Evolutionary conservation across 1,139 yeast species (phyloP).

Genomic region (Yamadazyma dushanensis): DNA sequence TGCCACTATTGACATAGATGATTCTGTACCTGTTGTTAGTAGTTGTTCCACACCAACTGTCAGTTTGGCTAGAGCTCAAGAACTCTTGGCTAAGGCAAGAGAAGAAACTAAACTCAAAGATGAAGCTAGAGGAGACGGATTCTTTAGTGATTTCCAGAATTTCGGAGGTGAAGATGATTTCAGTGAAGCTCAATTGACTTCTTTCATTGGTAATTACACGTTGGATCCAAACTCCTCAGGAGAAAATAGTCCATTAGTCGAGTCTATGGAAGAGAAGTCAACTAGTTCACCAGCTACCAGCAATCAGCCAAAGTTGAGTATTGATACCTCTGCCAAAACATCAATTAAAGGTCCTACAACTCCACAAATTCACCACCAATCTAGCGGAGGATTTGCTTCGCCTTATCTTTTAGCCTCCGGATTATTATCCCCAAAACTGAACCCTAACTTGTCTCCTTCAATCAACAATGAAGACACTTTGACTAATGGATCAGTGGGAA

Average conservation of each 20-base stretch:
- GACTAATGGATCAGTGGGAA: conserved; percentile 1
- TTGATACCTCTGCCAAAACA: conserved; percentile 29
- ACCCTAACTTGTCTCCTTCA: conserved; percentile 21
- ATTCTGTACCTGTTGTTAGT: conserved; percentile 88
- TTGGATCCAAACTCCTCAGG: conserved; percentile 27
- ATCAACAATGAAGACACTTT: conserved; percentile 11
- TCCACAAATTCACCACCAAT: conserved; percentile 26
- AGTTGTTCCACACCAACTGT: conserved; percentile 95
- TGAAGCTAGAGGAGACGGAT: conserved; percentile 41
- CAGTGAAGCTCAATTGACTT: conserved; percentile 17
- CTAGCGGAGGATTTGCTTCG: conserved; percentile 50
- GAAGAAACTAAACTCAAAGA: conserved; percentile 68
- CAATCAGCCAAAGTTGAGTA: conserved; percentile 30
- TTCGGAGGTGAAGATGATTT: conserved; percentile 30
- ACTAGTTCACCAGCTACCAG: conserved; percentile 2
- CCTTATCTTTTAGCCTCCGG: conserved; percentile 64
- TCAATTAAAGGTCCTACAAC: conserved; percentile 29
- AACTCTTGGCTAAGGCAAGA: conserved; percentile 76
- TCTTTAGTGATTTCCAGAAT: conserved; percentile 15
- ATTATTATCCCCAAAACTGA: conserved; percentile 46
- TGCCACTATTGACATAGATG: conserved; percentile 95
- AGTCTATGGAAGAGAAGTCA: conserved; percentile 29
- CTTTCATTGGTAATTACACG: conserved; percentile 20
- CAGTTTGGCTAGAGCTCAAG: conserved; percentile 82
- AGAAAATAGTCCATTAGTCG: conserved; percentile 30